Evolutionary conservation across 345 rosid species (phyloP), one percentile per base, ranked within the genome.

Genomic region (Eucalyptus leucophloia): DNA sequence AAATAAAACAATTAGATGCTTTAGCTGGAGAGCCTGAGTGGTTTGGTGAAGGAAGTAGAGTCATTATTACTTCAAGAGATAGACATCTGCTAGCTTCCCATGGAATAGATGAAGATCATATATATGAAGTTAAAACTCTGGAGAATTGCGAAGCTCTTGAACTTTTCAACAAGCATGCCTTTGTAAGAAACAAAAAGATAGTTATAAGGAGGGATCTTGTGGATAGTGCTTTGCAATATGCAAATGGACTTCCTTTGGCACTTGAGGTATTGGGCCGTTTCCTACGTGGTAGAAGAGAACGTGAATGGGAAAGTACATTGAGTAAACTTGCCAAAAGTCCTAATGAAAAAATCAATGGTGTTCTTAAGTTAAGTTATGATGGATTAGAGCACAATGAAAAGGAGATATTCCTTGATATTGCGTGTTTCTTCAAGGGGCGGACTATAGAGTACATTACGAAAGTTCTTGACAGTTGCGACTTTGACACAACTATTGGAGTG

Each of bases 161-260:
- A n/a, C 77, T 65, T 15, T n/a, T 65, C 8, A 65, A 9, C 4
- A n/a, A 4, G 19, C 37, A 65, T 14, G 77, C 37, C 2, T 65
- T n/a, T n/a, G 3, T 0, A n/a, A 8, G 37, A n/a, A 65, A 15
- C 16, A 9, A 4, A 0, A 1, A 65, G 1, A n/a, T n/a, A n/a
- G 19, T 1, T 0, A 28, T 65, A 7, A 7, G 10, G 2, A 15
- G 37, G 3, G 4, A 15, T 65, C 77, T 65, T 7, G 40, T 65
- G 8, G 11, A 65, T 65, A 4, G 11, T 7, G 37, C 3, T 65
- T 65, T 65, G 17, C 3, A 7, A 4, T 65, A n/a, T 65, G 77
- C 77, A 0, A 15, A 9, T 7, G 40, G 77, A 5, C 6, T 65
- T 65, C 77, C 77, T 7, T n/a, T 65, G 1, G 77, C 37, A 3